These are phyloP conservation scores for Lentinus polychrous DNA, from an alignment of 1,284 basidiomycete genomes.

Conservation along the genomic window DNA sequence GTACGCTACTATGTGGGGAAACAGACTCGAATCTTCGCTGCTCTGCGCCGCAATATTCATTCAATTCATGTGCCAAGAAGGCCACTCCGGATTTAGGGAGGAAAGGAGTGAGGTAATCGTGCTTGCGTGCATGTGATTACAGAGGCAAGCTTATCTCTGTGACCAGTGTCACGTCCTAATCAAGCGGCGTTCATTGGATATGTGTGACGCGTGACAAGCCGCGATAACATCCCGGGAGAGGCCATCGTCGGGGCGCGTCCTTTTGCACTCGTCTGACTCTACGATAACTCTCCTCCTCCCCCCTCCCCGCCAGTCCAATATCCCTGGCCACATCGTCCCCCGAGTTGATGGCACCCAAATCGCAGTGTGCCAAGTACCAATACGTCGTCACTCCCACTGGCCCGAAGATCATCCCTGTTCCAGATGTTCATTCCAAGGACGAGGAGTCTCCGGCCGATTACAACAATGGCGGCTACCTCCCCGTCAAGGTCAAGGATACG, in stretches of 20 bases:
- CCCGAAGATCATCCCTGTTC: slow-evolving; percentile 64
- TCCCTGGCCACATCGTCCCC: slow-evolving; percentile 2
- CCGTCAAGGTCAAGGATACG: slow-evolving; percentile 68
- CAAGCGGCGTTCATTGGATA: slow-evolving; percentile 6
- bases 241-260: slow-evolving; percentile 1
- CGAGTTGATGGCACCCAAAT: slow-evolving; percentile 52
- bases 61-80: too few relatives aligned
- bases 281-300: slow-evolving; percentile 8
- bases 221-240: not conserved
- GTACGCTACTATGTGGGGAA: too few relatives aligned
- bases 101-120: not conserved
- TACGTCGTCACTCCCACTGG: slow-evolving; percentile 62
- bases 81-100: not conserved
- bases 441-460: slow-evolving; percentile 77
- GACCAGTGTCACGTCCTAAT: slow-evolving; percentile 10
- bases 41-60: too few relatives aligned
- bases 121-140: slow-evolving; percentile 1
- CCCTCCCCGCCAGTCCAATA: slow-evolving; percentile 9
- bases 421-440: slow-evolving; percentile 57
- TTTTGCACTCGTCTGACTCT: slow-evolving; percentile 4
- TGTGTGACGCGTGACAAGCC: slow-evolving; percentile 4
- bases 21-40: too few relatives aligned
- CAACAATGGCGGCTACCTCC: slow-evolving; percentile 77
- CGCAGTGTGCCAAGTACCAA: slow-evolving; percentile 63
- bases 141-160: slow-evolving; percentile 1